Evolutionary conservation across 2,329 filamentous ascomycete species (phyloP).

Genomic region (Sclerotinia glacialis): DNA sequence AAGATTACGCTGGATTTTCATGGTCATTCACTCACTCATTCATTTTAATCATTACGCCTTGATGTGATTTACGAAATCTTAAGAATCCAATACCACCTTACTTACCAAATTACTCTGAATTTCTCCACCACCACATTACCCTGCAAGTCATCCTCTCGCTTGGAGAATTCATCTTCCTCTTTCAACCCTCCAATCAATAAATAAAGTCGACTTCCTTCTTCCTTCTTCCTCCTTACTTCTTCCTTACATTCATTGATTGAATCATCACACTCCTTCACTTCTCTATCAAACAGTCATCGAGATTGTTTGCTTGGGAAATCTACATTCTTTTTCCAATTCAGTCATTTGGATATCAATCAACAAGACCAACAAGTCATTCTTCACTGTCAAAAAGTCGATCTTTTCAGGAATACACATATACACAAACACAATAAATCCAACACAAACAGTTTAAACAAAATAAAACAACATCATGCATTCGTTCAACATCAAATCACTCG

Average conservation of each 20-base stretch:
- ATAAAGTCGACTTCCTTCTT: constrained; percentile 9
- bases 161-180: neutral
- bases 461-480: constrained; percentile 32
- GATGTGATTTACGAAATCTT: neutral
- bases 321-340: constrained; percentile 17
- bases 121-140: neutral
- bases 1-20: constrained; percentile 23
- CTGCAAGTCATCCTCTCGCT: neutral
- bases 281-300: constrained; percentile 14
- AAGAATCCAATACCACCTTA: neutral
- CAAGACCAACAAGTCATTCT: constrained; percentile 10
- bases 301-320: constrained; percentile 7
- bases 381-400: neutral
- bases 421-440: neutral
- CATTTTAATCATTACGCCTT: constrained; percentile 14
- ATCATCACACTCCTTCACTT: constrained; percentile 24
- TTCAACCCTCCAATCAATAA: neutral
- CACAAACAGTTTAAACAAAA: neutral
- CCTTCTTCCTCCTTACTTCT: too few species aligned
- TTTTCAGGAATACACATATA: constrained; percentile 5
- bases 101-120: neutral
- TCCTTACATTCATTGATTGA: constrained; percentile 32
- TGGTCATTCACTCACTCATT: constrained; percentile 14
- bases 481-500: constrained; percentile 31
- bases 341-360: constrained; percentile 17